Conservation (phyloP, 2,329 filamentous ascomycete species). For the Epichloe elymi region DNA sequence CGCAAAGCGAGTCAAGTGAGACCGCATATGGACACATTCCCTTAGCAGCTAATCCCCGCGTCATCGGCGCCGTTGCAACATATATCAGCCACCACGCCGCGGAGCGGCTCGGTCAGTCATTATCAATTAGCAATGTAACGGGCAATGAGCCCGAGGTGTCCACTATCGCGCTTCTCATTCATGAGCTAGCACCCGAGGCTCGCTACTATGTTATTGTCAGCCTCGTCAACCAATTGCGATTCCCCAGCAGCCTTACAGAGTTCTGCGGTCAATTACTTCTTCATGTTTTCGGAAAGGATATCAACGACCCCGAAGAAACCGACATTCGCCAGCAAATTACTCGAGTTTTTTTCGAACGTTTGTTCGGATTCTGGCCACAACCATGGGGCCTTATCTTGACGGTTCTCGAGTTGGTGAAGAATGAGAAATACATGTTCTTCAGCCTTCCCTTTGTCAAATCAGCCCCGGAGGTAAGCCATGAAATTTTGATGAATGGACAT, state of each 20-base stretch:
- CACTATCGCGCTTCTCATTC: slow-evolving; percentile 63
- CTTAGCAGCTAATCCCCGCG: slow-evolving; percentile 52
- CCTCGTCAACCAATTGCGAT: slow-evolving; percentile 85
- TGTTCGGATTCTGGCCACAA: slow-evolving; percentile 81
- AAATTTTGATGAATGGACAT: background rate
- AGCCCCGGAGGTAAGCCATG: slow-evolving; percentile 59
- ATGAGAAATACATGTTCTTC: slow-evolving; percentile 83
- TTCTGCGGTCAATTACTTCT: slow-evolving; percentile 84
- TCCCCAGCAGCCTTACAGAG: slow-evolving; percentile 77
- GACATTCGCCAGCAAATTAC: slow-evolving; percentile 86
- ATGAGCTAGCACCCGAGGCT: slow-evolving; percentile 61
- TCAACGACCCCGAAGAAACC: slow-evolving; percentile 58
- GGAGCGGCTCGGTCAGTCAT: slow-evolving; percentile 41
- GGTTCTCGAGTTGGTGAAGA: slow-evolving; percentile 80
- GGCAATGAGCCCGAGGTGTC: slow-evolving; percentile 43
- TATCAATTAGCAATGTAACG: slow-evolving; percentile 38
- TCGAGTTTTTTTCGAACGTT: slow-evolving; percentile 72
- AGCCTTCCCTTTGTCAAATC: slow-evolving; percentile 85
- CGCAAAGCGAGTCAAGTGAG: slow-evolving; percentile 41
- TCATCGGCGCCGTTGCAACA: slow-evolving; percentile 73
- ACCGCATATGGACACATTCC: slow-evolving; percentile 54
- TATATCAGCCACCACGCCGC: slow-evolving; percentile 68
- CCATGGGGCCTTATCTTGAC: slow-evolving; percentile 91
- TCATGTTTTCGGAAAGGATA: slow-evolving; percentile 70
- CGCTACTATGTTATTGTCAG: slow-evolving; percentile 75